Evolutionary conservation across 495 filamentous ascomycete species (phyloP).

Genomic region (Parathielavia appendiculata): DNA sequence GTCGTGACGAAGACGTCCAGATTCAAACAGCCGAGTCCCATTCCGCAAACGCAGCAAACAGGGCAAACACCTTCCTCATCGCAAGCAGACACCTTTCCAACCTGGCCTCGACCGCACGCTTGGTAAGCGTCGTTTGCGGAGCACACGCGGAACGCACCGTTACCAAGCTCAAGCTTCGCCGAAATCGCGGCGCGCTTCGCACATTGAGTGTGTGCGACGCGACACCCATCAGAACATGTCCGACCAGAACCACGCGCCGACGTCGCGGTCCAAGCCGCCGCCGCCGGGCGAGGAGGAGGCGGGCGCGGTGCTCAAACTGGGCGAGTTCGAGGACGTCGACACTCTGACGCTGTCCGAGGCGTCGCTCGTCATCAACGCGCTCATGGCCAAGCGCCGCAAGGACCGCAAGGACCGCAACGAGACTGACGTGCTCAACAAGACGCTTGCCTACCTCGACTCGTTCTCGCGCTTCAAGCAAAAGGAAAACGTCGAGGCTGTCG

Average conservation of each 20-base stretch:
- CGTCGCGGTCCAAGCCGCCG: slow-evolving; percentile 65
- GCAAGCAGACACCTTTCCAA: neutral
- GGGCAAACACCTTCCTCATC: neutral
- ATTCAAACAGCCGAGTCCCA: neutral
- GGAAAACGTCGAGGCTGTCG: slow-evolving; percentile 88
- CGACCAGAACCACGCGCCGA: slow-evolving; percentile 40
- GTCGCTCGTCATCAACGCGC: slow-evolving; percentile 81
- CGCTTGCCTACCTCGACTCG: slow-evolving; percentile 81
- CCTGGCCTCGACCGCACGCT: neutral
- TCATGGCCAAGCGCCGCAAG: slow-evolving; percentile 66
- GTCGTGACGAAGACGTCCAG: neutral
- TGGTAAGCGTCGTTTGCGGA: neutral
- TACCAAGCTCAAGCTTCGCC: neutral
- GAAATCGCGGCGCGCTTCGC: neutral
- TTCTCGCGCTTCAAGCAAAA: slow-evolving; percentile 94
- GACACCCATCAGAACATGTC: slow-evolving; percentile 26
- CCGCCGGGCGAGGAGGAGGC: slow-evolving; percentile 86
- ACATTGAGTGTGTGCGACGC: too few species aligned
- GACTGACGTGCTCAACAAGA: slow-evolving; percentile 74
- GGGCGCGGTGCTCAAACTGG: slow-evolving; percentile 70
- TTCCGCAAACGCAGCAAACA: neutral
- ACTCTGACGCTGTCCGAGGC: slow-evolving; percentile 86
- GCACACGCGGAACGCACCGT: neutral
- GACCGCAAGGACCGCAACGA: slow-evolving; percentile 61
- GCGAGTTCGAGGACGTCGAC: slow-evolving; percentile 85